Evolutionary conservation across 352 stramenopile genomes (phyloP), one percentile per base, ranked within the genome.

Genomic region (Pythium myriotylum): DNA sequence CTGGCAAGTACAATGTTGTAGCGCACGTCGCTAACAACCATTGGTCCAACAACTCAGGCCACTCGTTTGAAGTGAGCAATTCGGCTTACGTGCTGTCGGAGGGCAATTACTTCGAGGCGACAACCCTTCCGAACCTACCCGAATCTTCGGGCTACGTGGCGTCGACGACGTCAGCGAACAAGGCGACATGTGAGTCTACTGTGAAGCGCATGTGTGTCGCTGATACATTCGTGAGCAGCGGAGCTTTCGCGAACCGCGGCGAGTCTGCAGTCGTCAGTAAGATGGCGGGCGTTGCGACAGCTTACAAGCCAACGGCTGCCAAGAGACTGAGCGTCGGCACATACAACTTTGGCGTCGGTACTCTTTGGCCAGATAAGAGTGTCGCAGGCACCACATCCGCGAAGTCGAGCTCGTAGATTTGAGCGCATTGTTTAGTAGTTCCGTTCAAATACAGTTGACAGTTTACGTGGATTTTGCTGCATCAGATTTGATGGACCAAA

Each of bases 371-470:
- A 5, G 10, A 35, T 10, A 35, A 10, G 29, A 50, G 74, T 47
- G 55, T 76, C 24, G 73, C 73, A 0, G 73, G 43, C 26, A 62
- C 43, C 40, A 72, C n/a, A n/a, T n/a, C n/a, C n/a, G n/a, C n/a
- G n/a, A n/a, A n/a, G n/a, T n/a, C n/a, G n/a, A n/a, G n/a, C n/a
- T n/a, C n/a, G n/a, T n/a, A n/a, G n/a, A n/a, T n/a, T n/a, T n/a
- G n/a, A n/a, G n/a, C n/a, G n/a, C n/a, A n/a, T n/a, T n/a, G n/a
- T n/a, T n/a, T n/a, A n/a, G n/a, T n/a, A n/a, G n/a, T n/a, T n/a
- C n/a, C n/a, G n/a, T n/a, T n/a, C n/a, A n/a, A n/a, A n/a, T n/a
- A n/a, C n/a, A n/a, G n/a, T n/a, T n/a, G n/a, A n/a, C n/a, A n/a
- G n/a, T n/a, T n/a, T n/a, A n/a, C n/a, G n/a, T n/a, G n/a, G n/a